Conservation (phyloP, 23 red algal genomes). For the Pyropia yezoensis region DNA sequence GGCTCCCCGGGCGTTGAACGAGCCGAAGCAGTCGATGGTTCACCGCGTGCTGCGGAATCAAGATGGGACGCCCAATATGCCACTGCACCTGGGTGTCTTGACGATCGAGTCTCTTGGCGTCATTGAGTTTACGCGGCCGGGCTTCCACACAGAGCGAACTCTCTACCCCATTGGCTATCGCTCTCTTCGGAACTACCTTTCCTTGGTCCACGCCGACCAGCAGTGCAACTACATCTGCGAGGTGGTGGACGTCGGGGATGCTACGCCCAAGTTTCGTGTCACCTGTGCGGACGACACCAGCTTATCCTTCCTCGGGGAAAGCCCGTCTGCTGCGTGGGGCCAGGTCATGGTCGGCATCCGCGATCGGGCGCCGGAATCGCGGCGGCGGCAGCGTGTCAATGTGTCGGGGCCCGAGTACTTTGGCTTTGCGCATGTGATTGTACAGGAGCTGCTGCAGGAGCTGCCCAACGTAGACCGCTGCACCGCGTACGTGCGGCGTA, state of each 20-base stretch:
- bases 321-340: constrained; percentile 25
- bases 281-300: constrained; percentile 31
- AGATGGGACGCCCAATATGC: not conserved
- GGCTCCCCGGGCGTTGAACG: no score
- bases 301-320: constrained; percentile 10
- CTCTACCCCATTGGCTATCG: constrained; percentile 60
- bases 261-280: constrained; percentile 29
- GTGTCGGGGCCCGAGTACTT: constrained; percentile 67
- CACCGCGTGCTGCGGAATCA: not conserved
- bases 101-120: constrained; percentile 21
- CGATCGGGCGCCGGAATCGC: constrained; percentile 9
- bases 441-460: constrained; percentile 47
- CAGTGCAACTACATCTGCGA: constrained; percentile 37
- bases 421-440: constrained; percentile 41
- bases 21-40: no score
- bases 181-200: constrained; percentile 22
- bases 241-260: constrained; percentile 28
- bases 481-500: no score
- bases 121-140: constrained; percentile 18
- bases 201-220: constrained; percentile 9
- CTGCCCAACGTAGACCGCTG: no score
- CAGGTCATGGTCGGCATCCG: constrained; percentile 13
- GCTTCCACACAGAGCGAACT: constrained; percentile 44
- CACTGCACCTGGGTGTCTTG: constrained; percentile 30
- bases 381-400: constrained; percentile 11